phyloP scores from a whole-genome alignment of 768 basidiomycete species.

The Multifurca ochricompacta region DNA sequence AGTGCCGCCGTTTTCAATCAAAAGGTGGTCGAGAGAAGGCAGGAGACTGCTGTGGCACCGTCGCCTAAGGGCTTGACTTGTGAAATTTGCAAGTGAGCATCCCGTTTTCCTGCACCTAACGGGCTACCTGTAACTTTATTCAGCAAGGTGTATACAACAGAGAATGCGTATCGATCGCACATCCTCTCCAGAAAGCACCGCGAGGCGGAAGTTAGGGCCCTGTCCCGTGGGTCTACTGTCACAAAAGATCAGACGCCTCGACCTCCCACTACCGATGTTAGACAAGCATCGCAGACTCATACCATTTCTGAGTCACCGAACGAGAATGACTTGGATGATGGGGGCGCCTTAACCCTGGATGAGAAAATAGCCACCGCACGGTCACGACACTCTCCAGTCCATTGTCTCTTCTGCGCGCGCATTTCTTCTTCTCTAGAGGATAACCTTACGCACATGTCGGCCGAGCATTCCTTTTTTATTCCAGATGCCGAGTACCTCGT shows the following conservation, averaged over 20 bases:
- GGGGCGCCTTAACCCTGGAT: slow-evolving; percentile 44
- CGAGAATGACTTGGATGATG: slow-evolving; percentile 19
- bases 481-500: slow-evolving; percentile 89
- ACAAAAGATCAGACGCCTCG: slow-evolving; percentile 3
- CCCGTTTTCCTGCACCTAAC: not conserved
- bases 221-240: slow-evolving; percentile 23
- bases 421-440: slow-evolving; percentile 45
- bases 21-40: slow-evolving; percentile 74
- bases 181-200: slow-evolving; percentile 84
- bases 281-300: not conserved
- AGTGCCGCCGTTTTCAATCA: slow-evolving; percentile 71
- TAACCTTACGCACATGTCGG: slow-evolving; percentile 83
- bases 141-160: slow-evolving; percentile 85
- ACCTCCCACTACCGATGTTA: not conserved
- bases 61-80: slow-evolving; percentile 58
- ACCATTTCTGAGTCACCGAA: slow-evolving; percentile 27
- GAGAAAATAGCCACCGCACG: slow-evolving; percentile 68
- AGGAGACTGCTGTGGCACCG: slow-evolving; percentile 64
- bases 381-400: slow-evolving; percentile 47
- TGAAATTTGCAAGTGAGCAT: slow-evolving; percentile 55
- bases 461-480: slow-evolving; percentile 86
- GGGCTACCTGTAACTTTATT: not conserved
- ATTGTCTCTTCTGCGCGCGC: slow-evolving; percentile 83
- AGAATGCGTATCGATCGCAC: slow-evolving; percentile 86
- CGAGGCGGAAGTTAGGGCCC: slow-evolving; percentile 57